Conservation (phyloP, 345 rosid species). For the Gossypium raimondii region DNA sequence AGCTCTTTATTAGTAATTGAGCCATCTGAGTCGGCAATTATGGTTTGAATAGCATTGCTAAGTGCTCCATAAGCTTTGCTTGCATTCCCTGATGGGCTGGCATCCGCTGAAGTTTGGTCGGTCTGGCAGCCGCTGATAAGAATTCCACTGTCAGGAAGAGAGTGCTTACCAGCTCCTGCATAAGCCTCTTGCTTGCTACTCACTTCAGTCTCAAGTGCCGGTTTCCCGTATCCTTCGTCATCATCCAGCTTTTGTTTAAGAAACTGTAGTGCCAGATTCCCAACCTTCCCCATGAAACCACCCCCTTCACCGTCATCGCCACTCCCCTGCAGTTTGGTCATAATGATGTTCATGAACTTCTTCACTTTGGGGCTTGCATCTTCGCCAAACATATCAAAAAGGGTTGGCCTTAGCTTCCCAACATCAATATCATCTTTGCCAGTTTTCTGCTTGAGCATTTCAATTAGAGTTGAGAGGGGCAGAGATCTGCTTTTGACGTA, state of each 20-base stretch:
- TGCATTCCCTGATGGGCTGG: slow-evolving; percentile 68
- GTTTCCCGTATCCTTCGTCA: slow-evolving; percentile 59
- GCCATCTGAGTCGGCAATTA: slow-evolving; percentile 62
- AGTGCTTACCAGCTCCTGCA: slow-evolving; percentile 64
- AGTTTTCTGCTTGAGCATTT: slow-evolving; percentile 80
- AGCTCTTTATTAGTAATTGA: slow-evolving; percentile 52
- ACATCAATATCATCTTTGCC: slow-evolving; percentile 76
- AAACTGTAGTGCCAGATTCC: slow-evolving; percentile 75
- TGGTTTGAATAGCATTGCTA: slow-evolving; percentile 84
- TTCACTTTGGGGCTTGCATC: slow-evolving; percentile 91
- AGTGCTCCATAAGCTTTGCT: slow-evolving; percentile 83
- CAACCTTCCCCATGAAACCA: slow-evolving; percentile 76
- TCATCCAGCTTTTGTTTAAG: slow-evolving; percentile 74
- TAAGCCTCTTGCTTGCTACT: slow-evolving; percentile 68
- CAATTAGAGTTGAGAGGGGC: slow-evolving; percentile 80
- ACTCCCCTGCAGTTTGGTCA: slow-evolving; percentile 49
- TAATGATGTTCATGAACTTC: slow-evolving; percentile 84
- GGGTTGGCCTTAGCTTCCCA: slow-evolving; percentile 81
- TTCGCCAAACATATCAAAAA: slow-evolving; percentile 77
- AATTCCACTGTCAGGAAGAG: slow-evolving; percentile 72
- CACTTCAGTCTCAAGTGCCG: slow-evolving; percentile 68
- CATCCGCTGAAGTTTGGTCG: slow-evolving; percentile 94
- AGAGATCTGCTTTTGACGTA: slow-evolving; percentile 58
- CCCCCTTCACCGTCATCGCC: slow-evolving; percentile 39
- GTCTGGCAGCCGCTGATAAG: slow-evolving; percentile 91